These are phyloP conservation scores for Ogataea henricii DNA, from an alignment of 805 yeast species.

Conservation along the genomic window DNA sequence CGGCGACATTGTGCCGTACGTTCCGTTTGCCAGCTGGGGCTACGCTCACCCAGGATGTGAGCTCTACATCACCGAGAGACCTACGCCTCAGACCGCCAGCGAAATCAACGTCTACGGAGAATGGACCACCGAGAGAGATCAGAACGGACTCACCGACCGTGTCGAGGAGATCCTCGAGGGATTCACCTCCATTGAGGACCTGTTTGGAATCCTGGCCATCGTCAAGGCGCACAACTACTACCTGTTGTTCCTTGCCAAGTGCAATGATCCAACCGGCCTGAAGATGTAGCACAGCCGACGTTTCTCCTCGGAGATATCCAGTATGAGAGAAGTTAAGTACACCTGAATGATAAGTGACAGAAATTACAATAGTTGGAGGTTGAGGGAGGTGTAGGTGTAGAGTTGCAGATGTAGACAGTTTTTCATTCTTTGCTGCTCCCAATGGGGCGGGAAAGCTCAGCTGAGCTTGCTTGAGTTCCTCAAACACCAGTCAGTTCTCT, in stretches of 20 bases:
- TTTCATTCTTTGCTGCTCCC: no score
- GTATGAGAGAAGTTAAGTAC: neutral
- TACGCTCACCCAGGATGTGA: conserved; percentile 53
- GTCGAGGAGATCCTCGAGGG: conserved; percentile 3
- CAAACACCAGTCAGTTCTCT: no score
- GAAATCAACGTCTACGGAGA: conserved; percentile 23
- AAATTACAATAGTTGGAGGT: no score
- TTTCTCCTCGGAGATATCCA: no score
- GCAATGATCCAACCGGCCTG: conserved; percentile 1
- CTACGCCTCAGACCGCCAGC: conserved; percentile 38
- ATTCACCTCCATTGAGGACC: conserved; percentile 1
- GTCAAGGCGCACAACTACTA: conserved; percentile 15
- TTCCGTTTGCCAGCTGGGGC: conserved; percentile 53
- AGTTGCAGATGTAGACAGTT: no score
- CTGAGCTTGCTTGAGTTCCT: no score
- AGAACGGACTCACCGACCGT: conserved; percentile 5
- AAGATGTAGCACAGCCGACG: no score
- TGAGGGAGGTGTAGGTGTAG: no score
- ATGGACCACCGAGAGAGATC: conserved; percentile 3
- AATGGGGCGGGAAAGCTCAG: no score
- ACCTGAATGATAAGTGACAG: no score
- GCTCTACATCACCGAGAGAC: conserved; percentile 43
- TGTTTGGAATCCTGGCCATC: conserved; percentile 3
- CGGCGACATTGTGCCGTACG: conserved; percentile 56
- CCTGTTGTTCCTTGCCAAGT: conserved; percentile 4